Evolutionary conservation across 106 monocot species (phyloP).

Genomic region (Apostasia shenzhenica): DNA sequence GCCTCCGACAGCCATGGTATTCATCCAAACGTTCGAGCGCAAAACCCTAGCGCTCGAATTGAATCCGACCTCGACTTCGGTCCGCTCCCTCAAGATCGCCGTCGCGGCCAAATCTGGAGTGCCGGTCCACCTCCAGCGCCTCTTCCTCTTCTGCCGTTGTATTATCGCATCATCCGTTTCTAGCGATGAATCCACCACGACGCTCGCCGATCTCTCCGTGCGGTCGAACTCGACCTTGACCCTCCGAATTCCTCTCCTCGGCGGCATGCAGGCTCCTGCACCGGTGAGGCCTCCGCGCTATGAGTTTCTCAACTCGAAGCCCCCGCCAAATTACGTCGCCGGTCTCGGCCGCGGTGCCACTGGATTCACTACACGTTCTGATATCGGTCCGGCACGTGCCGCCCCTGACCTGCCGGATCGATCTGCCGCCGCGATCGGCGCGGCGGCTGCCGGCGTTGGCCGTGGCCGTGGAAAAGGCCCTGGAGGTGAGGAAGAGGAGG

Average conservation of each 20-base stretch:
- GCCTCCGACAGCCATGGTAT: conserved; percentile 35
- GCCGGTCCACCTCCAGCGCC: conserved; percentile 33
- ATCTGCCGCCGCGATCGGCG: conserved; percentile 23
- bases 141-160: conserved; percentile 40
- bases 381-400: conserved; percentile 74
- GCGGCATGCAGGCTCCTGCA: conserved; percentile 29
- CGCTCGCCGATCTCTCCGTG: conserved; percentile 24
- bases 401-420: conserved; percentile 23
- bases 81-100: conserved; percentile 27
- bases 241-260: conserved; percentile 49
- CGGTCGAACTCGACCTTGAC: conserved; percentile 26
- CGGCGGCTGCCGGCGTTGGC: conserved; percentile 20
- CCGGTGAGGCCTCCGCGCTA: conserved; percentile 46
- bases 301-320: conserved; percentile 91
- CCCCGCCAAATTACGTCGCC: conserved; percentile 92
- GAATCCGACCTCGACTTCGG: conserved; percentile 35
- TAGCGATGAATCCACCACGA: not conserved
- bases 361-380: conserved; percentile 89
- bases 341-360: conserved; percentile 97
- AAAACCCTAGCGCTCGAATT: conserved; percentile 54
- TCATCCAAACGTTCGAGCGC: conserved; percentile 50
- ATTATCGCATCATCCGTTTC: conserved; percentile 4
- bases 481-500: conserved; percentile 44
- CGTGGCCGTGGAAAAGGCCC: conserved; percentile 49
- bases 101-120: conserved; percentile 30